Evolutionary conservation across 306 rosid species (phyloP).

Genomic region (Glycine soja): DNA sequence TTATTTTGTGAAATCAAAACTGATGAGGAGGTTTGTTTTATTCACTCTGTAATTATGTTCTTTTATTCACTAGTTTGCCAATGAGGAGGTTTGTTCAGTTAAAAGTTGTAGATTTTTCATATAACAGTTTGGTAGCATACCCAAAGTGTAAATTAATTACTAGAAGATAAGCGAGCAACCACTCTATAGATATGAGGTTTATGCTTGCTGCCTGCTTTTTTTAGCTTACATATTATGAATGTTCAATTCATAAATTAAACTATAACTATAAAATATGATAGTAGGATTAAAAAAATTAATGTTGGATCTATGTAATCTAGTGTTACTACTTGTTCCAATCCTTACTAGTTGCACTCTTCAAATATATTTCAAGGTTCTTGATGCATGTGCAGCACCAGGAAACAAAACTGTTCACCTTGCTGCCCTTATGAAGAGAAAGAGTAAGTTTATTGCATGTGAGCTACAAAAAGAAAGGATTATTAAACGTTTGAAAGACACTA

Average conservation of each 20-base stretch:
- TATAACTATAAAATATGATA: background rate
- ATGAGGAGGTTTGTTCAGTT: slow-evolving; percentile 6
- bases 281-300: background rate
- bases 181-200: no score
- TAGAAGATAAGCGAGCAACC: no score
- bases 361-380: slow-evolving; percentile 79
- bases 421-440: slow-evolving; percentile 82
- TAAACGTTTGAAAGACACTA: slow-evolving; percentile 70
- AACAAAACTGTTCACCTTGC: slow-evolving; percentile 96
- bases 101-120: no score
- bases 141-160: no score
- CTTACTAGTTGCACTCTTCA: slow-evolving; percentile 31
- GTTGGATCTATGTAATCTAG: background rate
- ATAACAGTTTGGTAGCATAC: no score
- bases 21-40: slow-evolving; percentile 2
- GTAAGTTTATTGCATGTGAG: slow-evolving; percentile 85
- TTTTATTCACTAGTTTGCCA: slow-evolving; percentile 4
- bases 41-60: slow-evolving; percentile 15
- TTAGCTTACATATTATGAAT: no score
- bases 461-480: slow-evolving; percentile 72
- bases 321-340: slow-evolving; percentile 10
- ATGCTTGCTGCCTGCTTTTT: no score
- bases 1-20: slow-evolving; percentile 28
- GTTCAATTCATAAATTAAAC: background rate
- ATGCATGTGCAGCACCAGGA: slow-evolving; percentile 97